Base-by-base conservation (phyloP, 2,329 filamentous ascomycete genomes). In the Stachybotrys elegans region DNA sequence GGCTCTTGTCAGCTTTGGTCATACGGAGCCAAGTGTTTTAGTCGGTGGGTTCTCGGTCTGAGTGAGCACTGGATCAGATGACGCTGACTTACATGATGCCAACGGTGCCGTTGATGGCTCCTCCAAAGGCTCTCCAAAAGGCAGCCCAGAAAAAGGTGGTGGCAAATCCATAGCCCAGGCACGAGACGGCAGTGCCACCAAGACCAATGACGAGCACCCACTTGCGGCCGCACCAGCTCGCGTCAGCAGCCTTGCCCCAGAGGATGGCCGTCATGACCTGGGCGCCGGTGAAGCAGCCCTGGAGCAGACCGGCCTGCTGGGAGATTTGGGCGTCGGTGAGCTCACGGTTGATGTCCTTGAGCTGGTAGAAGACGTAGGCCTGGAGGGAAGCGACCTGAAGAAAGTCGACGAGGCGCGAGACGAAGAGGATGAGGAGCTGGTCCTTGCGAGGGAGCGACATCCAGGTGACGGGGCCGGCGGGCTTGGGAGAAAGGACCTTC, bases 341-440 rank as follows among this genome's bases (percentile, higher is more conserved):
- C 0, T 73, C 76, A 2, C 74, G 74, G 47, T 70, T 62, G 58
- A 89, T 86, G 4, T 79, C 83, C 52, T 79, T 81, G 13, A 89
- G 76, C 62, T 88, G 84, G 63, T 86, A 88, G 65, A 86, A 89
- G 58, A 90, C 77, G 59, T 88, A 90, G 34, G 81, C 76, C 56
- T 84, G 78, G 25, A 86, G 61, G 2, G 77, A 82, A 6, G 83
- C 85, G 47, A 88, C 78, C 5, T 86, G 84, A 29, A 91, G 65
- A 37, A 86, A 87, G 58, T 90, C 86, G 8, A 84, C 84, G 7
- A 89, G 68, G 14, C 86, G 80, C 39, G 82, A 80, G 21, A 88
- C 67, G 11, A 84, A 86, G 19, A 90, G 66, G 42, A 90, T 81
- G 25, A 78, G 65, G 6, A 90, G 72, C 59, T 90, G 85, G 47